A percentile compares a stretch with the other conserved stretches of the same genome.
These are phyloP conservation scores for Penicillium silybi DNA, from an alignment of 495 filamentous ascomycete species.

Conservation along the genomic window DNA sequence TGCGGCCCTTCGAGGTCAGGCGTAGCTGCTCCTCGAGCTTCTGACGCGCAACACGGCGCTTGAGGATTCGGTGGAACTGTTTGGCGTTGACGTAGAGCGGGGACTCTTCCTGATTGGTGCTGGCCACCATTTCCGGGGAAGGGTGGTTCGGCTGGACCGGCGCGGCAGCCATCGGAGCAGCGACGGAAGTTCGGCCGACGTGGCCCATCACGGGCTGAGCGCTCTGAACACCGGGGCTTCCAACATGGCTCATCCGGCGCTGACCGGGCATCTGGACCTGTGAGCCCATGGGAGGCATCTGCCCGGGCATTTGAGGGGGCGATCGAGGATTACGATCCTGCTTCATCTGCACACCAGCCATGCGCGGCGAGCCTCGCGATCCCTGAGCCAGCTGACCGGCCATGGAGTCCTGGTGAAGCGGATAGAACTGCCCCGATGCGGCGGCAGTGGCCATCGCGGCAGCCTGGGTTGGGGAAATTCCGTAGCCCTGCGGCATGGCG, in stretches of 20 bases:
- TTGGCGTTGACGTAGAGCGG: conserved; percentile 98
- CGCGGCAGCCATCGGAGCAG: conserved; percentile 46
- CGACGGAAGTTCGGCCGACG: conserved; percentile 44
- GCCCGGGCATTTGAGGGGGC: conserved; percentile 45
- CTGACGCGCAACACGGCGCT: conserved; percentile 87
- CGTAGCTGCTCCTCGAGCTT: conserved; percentile 87
- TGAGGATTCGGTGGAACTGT: conserved; percentile 96
- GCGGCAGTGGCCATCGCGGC: conserved; percentile 56
- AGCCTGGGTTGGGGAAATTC: conserved; percentile 50
- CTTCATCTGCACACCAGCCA: conserved; percentile 49
- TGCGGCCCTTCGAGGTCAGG: conserved; percentile 89
- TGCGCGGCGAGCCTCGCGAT: conserved; percentile 49
- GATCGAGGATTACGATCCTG: conserved; percentile 50
- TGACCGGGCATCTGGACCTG: conserved; percentile 45
- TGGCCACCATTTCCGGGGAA: conserved; percentile 76
- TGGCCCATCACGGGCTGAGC: conserved; percentile 49
- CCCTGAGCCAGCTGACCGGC: conserved; percentile 43
- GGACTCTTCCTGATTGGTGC: conserved; percentile 74
- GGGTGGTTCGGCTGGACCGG: conserved; percentile 64
- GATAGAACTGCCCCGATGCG: conserved; percentile 50
- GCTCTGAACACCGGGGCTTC: conserved; percentile 44
- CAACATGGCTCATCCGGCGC: conserved; percentile 49
- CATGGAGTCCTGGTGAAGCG: conserved; percentile 48
- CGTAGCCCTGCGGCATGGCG: conserved; percentile 47
- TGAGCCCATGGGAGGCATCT: conserved; percentile 49